Percentiles rank a stretch among this genome's conserved stretches.
Evolutionary conservation across 106 monocot genomes (phyloP).

Genomic region (Dioscorea dumetorum): DNA sequence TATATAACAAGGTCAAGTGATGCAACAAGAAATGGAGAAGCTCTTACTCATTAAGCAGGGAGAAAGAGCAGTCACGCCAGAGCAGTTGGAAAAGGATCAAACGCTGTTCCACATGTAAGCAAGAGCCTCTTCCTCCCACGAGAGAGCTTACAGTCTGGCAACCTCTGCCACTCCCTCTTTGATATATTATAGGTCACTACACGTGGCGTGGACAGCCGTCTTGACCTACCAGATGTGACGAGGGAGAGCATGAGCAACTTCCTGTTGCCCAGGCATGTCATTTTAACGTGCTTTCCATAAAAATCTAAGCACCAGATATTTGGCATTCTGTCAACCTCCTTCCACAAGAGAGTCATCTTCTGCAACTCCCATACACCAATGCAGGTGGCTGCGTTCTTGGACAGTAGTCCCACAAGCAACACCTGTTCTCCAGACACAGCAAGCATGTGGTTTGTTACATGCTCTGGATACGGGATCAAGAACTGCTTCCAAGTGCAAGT

Average conservation of each 20-base stretch:
- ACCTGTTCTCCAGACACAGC: constrained; percentile 54
- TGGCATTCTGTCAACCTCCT: constrained; percentile 99
- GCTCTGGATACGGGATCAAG: constrained; percentile 45
- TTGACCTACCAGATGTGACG: constrained; percentile 23
- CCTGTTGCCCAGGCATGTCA: constrained; percentile 77
- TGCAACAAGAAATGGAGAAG: too few species aligned
- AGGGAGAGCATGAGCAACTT: constrained; percentile 76
- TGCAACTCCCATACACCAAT: constrained; percentile 92
- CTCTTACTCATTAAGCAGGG: too few species aligned
- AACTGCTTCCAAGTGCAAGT: constrained; percentile 59
- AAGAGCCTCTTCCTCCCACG: constrained; percentile 39
- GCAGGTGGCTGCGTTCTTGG: constrained; percentile 79
- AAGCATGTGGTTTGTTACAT: constrained; percentile 46
- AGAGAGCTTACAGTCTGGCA: constrained; percentile 41
- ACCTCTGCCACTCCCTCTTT: constrained; percentile 60
- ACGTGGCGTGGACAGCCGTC: constrained; percentile 27
- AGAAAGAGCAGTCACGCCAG: constrained; percentile 22
- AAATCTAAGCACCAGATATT: constrained; percentile 88
- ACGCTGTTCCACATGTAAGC: constrained; percentile 67
- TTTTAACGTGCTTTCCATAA: constrained; percentile 71
- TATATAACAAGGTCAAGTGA: too few species aligned
- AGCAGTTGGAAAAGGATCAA: constrained; percentile 59
- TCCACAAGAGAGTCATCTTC: constrained; percentile 97
- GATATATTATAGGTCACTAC: constrained; percentile 59
- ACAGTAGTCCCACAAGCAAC: constrained; percentile 76